Evolutionary conservation across 768 basidiomycete genomes (phyloP), one percentile per base, ranked within the genome.

Genomic region (Tylopilus subfusipes): DNA sequence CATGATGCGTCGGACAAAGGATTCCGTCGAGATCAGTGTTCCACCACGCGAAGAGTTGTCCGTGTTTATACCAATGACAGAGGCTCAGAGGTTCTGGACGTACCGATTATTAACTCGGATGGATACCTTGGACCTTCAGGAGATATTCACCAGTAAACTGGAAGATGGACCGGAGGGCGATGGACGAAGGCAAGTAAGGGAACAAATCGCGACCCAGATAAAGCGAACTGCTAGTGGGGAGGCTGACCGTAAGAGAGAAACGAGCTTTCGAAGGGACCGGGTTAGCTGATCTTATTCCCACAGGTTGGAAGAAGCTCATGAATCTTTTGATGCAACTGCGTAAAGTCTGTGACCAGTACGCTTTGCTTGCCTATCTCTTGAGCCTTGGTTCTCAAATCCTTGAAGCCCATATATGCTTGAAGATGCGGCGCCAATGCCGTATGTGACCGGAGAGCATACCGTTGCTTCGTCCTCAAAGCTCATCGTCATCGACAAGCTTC

Each of bases 251-350:
- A 63, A 58, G 68, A 58, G 68, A 48, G 4, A 13, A 31, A 49
- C 18, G 2, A 33, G 2, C 33, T 38, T 48, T 43, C 4, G 9
- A 11, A 33, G 1, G 21, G 25, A 39, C 5, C 0, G 4, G 9
- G 10, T 10, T 55, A 18, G 13, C 40, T 63, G 19, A 49, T 22
- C 2, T 30, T 18, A 9, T 34, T n/a, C 24, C 2, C 40, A n/a
- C 54, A 82, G 81, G 74, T 50, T 84, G 79, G 76, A 76, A 70
- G 52, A 77, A 76, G 55, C 72, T 84, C 42, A 83, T 83, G 79
- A 86, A 85, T 66, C 73, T 88, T n/a, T 65, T 89, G 43, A 79
- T 88, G 75, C 86, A 88, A 67, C 72, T 89, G 12, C 77, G 86
- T 42, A 80, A 81, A 73, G 78, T 86, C 45, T 88, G 86, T 67